These are phyloP conservation scores for Camelina sativa DNA, from an alignment of 345 rosid species.

Conservation along the genomic window DNA sequence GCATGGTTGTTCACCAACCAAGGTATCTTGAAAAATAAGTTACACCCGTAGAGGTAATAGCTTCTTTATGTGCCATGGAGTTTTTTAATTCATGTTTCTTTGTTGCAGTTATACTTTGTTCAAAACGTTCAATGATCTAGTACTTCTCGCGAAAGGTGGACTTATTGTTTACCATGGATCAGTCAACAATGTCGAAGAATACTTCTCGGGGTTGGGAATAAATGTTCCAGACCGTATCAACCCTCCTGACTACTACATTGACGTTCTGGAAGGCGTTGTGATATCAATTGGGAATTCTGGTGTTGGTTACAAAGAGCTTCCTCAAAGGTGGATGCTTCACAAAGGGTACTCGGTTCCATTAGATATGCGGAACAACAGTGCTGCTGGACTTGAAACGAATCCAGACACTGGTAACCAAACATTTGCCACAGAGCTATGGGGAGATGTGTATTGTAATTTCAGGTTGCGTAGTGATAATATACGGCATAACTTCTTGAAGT, in stretches of 20 bases:
- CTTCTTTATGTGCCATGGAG: neutral
- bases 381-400: constrained; percentile 41
- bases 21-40: constrained; percentile 51
- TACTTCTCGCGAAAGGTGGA: constrained; percentile 93
- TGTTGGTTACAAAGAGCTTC: constrained; percentile 69
- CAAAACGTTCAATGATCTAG: constrained; percentile 80
- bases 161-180: constrained; percentile 85
- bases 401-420: constrained; percentile 51
- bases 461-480: constrained; percentile 71
- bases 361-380: constrained; percentile 64
- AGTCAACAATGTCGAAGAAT: constrained; percentile 73
- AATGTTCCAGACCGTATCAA: constrained; percentile 81
- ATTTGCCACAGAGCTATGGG: constrained; percentile 87
- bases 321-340: constrained; percentile 90
- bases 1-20: constrained; percentile 98
- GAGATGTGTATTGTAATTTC: constrained; percentile 70
- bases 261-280: constrained; percentile 84
- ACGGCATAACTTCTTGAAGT: constrained; percentile 64
- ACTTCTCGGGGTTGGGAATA: constrained; percentile 82
- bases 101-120: constrained; percentile 85
- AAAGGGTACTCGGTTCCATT: constrained; percentile 74
- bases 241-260: constrained; percentile 94
- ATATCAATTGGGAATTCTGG: constrained; percentile 52
- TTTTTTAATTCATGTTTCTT: constrained; percentile 10
- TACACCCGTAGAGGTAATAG: too few relatives aligned